Evolutionary conservation across 768 basidiomycete genomes (phyloP).

Genomic region (Mycena albidolilacea): DNA sequence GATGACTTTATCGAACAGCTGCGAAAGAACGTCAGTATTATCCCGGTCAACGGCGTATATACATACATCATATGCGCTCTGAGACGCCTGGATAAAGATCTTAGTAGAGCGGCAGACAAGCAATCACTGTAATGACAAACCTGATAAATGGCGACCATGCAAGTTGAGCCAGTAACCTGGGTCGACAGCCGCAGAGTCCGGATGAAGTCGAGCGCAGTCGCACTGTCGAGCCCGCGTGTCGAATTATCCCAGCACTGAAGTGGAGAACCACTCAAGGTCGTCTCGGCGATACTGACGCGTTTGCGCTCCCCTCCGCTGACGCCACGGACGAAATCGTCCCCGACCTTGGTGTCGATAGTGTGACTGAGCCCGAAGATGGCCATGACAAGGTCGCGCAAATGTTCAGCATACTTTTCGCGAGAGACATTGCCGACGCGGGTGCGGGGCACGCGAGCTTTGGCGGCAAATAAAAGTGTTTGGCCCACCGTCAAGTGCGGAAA

Average conservation of each 20-base stretch:
- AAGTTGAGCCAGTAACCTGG: slow-evolving; percentile 57
- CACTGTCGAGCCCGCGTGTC: slow-evolving; percentile 45
- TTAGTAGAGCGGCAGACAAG: background rate
- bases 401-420: slow-evolving; percentile 51
- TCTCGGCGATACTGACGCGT: slow-evolving; percentile 73
- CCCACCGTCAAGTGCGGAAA: slow-evolving; percentile 65
- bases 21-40: slow-evolving; percentile 7
- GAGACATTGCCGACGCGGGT: slow-evolving; percentile 51
- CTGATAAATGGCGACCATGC: slow-evolving; percentile 62
- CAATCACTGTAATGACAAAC: background rate
- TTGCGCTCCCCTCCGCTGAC: slow-evolving; percentile 72
- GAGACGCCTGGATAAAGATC: slow-evolving; percentile 44
- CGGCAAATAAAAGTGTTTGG: slow-evolving; percentile 67
- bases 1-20: slow-evolving; percentile 61
- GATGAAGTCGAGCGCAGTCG: slow-evolving; percentile 62
- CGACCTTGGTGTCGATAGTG: slow-evolving; percentile 72
- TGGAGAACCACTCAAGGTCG: slow-evolving; percentile 55
- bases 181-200: slow-evolving; percentile 58
- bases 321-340: slow-evolving; percentile 72
- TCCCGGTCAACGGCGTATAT: background rate
- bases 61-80: slow-evolving; percentile 55
- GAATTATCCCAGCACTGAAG: slow-evolving; percentile 68
- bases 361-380: slow-evolving; percentile 73
- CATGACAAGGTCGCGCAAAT: slow-evolving; percentile 61
- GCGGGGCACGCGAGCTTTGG: slow-evolving; percentile 62